Evolutionary conservation across 306 rosid species (phyloP), one percentile per base, ranked within the genome.

Genomic region (Pachyrhizus erosus): DNA sequence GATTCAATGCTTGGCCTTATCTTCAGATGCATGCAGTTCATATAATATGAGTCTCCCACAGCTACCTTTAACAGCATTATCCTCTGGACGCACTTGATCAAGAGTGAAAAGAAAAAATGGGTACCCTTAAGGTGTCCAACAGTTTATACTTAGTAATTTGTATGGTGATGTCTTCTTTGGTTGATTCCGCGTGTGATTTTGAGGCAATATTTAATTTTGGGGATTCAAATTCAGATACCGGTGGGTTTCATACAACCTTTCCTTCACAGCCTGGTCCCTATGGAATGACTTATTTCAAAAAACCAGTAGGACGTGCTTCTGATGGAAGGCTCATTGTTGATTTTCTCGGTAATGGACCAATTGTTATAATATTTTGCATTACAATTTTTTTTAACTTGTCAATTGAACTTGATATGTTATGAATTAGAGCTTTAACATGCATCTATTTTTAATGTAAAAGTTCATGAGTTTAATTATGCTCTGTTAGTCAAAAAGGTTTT

Each of bases 271-370:
- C 90, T 20, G 85, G 83, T 17, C 97, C 97, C 23, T 82, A 69
- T 45, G 97, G 97, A 75, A 88, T 87, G 82, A 90, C 97, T 34
- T 90, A 71, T 79, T 94, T 93, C 87, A 84, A 88, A 10, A 91
- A 82, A 67, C 98, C 95, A 5, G 34, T 78, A 1, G 97, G 98
- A 1, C 83, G 98, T 12, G 93, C 97, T 76, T 69, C 97, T 1
- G 98, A 93, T 70, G 98, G 97, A 2, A 89, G 98, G 82, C 92
- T 94, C 73, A 43, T 91, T 27, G 10, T 93, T 27, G 97, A 94
- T 83, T 94, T 94, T 76, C 67, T 95, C 0, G 97, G 98, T 95
- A 94, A 26, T 58, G n/a, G 2, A 24, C 9, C 66, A 4, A 58
- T 24, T 12, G 3, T 58, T 11, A 10, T 5, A 5, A 57, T 2